Evolutionary conservation across 306 rosid species (phyloP), one percentile per base, ranked within the genome.

Genomic region (Malus asiatica): DNA sequence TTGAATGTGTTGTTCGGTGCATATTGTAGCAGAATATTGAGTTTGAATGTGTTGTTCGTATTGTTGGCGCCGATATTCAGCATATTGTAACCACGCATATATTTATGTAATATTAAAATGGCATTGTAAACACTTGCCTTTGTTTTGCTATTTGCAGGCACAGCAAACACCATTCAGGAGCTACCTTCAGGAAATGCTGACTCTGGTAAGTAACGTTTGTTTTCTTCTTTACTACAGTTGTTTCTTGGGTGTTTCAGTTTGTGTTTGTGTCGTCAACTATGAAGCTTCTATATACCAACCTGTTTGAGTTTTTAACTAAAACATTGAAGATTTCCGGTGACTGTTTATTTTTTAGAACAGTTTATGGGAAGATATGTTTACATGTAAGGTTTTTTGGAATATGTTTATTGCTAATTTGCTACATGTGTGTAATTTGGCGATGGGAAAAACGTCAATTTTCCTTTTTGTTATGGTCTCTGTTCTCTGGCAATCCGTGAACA

Each of bases 91-190:
- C 10, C 6, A 13, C 16, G 16, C 30, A 11, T 27, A 61, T 20
- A 18, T 6, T 19, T 1, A 20, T 8, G 2, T 59, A 3, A 25
- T 73, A 20, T 42, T 22, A 15, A 58, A 18, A 66, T 66, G 19
- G 68, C 40, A 40, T 18, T 25, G 29, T 61, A 23, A 67, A 68
- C 30, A 22, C 5, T 25, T 15, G 27, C 33, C 20, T 23, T 68
- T 8, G 32, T 23, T 72, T 67, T 20, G 29, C n/a, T 45, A 32
- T 70, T 80, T 76, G 73, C 90, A 96, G 99, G 87, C 90, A 29
- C 76, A 84, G 96, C 99, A 96, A 88, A 96, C 99, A 60, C 97
- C 98, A 38, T 96, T 95, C 89, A 88, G 99, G 88, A 76, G 84
- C 86, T 92, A 95, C 88, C 96, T 95, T 79, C 95, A 92, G 76